Percentiles rank a stretch among this genome's conserved stretches.
Conservation (phyloP, 2,329 filamentous ascomycete species). For the Allantophomopsis lycopodina region DNA sequence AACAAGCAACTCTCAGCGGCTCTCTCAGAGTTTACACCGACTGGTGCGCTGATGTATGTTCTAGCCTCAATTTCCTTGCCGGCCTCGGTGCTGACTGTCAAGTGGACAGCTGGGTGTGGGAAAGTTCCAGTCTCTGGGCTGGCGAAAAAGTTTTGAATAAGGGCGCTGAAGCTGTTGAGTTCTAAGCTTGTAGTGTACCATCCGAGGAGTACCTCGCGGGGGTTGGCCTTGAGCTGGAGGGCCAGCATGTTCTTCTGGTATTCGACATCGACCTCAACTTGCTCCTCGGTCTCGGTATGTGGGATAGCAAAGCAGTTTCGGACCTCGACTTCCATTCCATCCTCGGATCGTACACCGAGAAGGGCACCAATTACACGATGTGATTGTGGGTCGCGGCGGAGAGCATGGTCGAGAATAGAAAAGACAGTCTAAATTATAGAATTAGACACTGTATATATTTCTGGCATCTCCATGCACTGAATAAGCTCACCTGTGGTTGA, state of each 20-base stretch:
- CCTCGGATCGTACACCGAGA: conserved; percentile 84
- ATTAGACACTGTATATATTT: conserved; percentile 8
- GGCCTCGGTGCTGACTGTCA: conserved; percentile 84
- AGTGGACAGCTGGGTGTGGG: conserved; percentile 92
- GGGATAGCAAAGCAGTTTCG: conserved; percentile 95
- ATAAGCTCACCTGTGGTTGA: conserved; percentile 70
- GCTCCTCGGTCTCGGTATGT: conserved; percentile 95
- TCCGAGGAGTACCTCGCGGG: conserved; percentile 85
- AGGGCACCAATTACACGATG: conserved; percentile 95
- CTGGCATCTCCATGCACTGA: conserved; percentile 1
- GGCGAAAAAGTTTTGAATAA: conserved; percentile 99
- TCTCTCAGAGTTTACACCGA: conserved; percentile 87
- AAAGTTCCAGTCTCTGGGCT: conserved; percentile 94
- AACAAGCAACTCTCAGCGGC: conserved; percentile 94
- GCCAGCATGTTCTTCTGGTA: conserved; percentile 99
- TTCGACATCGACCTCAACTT: conserved; percentile 99
- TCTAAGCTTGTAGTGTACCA: conserved; percentile 98
- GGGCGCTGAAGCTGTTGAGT: conserved; percentile 93
- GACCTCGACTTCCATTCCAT: conserved; percentile 93
- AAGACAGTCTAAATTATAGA: conserved; percentile 44
- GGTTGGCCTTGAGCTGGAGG: conserved; percentile 84
- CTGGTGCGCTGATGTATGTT: conserved; percentile 90
- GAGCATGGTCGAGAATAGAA: conserved; percentile 82
- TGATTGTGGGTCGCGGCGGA: conserved; percentile 75
- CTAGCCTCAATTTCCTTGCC: conserved; percentile 80